Base-by-base conservation (phyloP, 306 rosid species). In the Vachellia collinsii region DNA sequence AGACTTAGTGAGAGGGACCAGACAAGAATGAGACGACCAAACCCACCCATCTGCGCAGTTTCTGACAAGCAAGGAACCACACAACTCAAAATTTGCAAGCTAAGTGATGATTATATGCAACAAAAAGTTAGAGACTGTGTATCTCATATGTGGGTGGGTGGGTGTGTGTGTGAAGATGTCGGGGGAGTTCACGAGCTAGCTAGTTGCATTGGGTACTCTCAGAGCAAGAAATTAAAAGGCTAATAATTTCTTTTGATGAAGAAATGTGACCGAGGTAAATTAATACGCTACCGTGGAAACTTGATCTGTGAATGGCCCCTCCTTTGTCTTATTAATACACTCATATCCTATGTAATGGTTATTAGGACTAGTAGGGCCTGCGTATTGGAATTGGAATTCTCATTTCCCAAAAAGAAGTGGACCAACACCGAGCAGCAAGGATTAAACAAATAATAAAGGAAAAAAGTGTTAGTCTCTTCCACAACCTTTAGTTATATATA, bases 1-100 rank as follows among this genome's bases (percentile, higher is more conserved):
- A 88, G 23, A 34, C 72, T 72, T 19, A 91, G 77, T 51, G 69
- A 50, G 58, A 93, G 84, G n/a, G 89, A 89, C 66, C 83, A 81
- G 11, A 85, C 13, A 6, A 89, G 41, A 8, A 82, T 8, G n/a
- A 75, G 66, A 79, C 39, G 65, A 44, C 80, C 65, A 44, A 84
- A 44, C 47, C 84, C 71, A 82, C 80, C 89, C 97, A 93, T 91
- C 4, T 29, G 34, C 34, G 39, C n/a, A 41, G 34, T 5, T 53
- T 48, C 64, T 71, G 73, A 25, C 51, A 20, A 29, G 34, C 34
- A 22, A 17, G 10, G 39, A 29, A 29, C 34, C 34, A 2, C 34
- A 29, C 34, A 29, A 29, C 34, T 29, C 34, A 29, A 29, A 29
- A 29, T 29, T 29, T 29, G 34, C 34, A 29, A 29, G 34, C 34